Evolutionary conservation across 768 basidiomycete genomes (phyloP), one percentile per base, ranked within the genome.

Genomic region (Baorangia bicolor): DNA sequence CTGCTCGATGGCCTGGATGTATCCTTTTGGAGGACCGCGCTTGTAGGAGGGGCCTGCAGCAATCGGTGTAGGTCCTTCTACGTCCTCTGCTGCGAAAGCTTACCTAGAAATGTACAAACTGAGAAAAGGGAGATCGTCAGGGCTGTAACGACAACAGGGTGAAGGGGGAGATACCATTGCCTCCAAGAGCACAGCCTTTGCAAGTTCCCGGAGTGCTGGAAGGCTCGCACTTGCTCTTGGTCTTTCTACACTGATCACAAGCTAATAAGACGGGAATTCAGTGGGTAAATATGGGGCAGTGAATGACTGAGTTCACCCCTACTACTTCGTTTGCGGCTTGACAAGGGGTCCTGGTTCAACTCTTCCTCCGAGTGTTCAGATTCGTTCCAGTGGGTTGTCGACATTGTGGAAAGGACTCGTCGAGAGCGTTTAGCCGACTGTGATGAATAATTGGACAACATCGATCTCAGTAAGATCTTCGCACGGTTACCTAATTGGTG

Each of bases 1-100:
- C 56, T 90, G 88, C 73, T 95, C 93, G 49, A 95, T 93, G 37
- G 92, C 92, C 69, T 94, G 90, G 47, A 95, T 94, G 69, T 95
- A 95, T 20, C 93, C 93, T 66, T 92, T 92, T 7, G 90, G 90
- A 11, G 89, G 89, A 11, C 92, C 92, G 10, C 92, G 86, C 66
- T 88, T 89, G 69, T 87, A 87, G 65, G 86, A 89, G 0, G 88
- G 88, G 42, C 86, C 89, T 90, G 51, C 14, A 42, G 30, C 48
- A 53, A 39, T 53, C 51, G 37, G 23, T 55, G 3, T 50, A 28
- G n/a, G 38, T 14, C 44, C 25, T 43, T 39, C 28, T 23, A 25
- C 35, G 10, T 40, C 25, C 20, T 27, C 27, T 35, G 37, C 3
- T 18, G 33, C 28, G 31, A 49, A 48, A 23, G 28, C 58, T 57